Conservation (phyloP, 257 asterid genomes). For the Prunella vulgaris region DNA sequence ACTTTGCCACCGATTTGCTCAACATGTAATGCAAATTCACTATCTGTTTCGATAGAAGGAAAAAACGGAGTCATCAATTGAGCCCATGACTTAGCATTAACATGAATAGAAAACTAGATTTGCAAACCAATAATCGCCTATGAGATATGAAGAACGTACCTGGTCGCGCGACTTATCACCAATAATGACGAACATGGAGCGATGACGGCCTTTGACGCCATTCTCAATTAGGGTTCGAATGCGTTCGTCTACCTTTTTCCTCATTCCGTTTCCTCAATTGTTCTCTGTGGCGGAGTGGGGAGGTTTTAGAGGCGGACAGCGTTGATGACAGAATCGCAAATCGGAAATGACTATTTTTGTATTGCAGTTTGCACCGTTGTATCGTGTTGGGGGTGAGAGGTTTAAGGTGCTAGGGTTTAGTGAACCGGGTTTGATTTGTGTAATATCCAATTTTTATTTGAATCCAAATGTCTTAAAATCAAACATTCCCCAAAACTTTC, state of each 20-base stretch:
- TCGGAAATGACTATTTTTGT: slow-evolving; percentile 1
- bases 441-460: neutral
- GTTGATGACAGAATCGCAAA: neutral
- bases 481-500: too few species aligned
- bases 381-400: neutral
- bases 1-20: slow-evolving; percentile 59
- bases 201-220: slow-evolving; percentile 81
- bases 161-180: slow-evolving; percentile 94
- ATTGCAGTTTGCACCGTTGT: neutral
- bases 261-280: slow-evolving; percentile 35
- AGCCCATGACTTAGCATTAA: neutral
- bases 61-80: neutral
- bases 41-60: slow-evolving; percentile 38
- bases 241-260: slow-evolving; percentile 84
- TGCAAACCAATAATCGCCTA: neutral
- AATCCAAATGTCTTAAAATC: too few species aligned
- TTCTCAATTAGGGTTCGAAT: slow-evolving; percentile 83
- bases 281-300: slow-evolving; percentile 14
- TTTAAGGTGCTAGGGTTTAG: slow-evolving; percentile 33
- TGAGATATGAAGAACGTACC: slow-evolving; percentile 20
- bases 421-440: slow-evolving; percentile 10
- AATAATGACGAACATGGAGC: slow-evolving; percentile 81
- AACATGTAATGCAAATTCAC: slow-evolving; percentile 72
- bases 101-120: neutral
- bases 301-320: neutral